phyloP scores from a whole-genome alignment of 805 yeast species.

The Suhomyces emberorum region DNA sequence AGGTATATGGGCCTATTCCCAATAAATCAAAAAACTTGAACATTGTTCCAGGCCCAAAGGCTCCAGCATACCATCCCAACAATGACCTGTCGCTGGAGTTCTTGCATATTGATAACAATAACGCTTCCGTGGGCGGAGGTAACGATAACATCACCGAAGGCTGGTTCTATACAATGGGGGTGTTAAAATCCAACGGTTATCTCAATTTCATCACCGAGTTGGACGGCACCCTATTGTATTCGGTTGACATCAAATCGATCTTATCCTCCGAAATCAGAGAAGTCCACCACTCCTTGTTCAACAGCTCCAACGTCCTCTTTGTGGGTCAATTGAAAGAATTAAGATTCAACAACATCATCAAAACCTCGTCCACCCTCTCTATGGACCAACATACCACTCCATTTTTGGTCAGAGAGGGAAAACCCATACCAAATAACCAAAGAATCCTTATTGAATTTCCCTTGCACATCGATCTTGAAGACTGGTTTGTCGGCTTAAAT shows the following conservation, averaged over 20 bases:
- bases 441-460: slow-evolving; percentile 61
- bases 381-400: slow-evolving; percentile 21
- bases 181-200: slow-evolving; percentile 59
- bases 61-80: slow-evolving; percentile 29
- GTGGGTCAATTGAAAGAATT: slow-evolving; percentile 56
- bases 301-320: slow-evolving; percentile 55
- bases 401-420: slow-evolving; percentile 34
- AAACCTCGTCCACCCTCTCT: slow-evolving; percentile 25
- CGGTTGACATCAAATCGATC: slow-evolving; percentile 52
- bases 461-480: slow-evolving; percentile 65
- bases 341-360: slow-evolving; percentile 41
- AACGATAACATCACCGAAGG: slow-evolving; percentile 40
- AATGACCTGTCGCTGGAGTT: slow-evolving; percentile 7
- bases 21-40: slow-evolving; percentile 35
- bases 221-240: slow-evolving; percentile 60
- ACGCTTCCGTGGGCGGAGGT: neutral
- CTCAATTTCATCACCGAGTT: slow-evolving; percentile 58
- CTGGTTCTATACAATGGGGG: slow-evolving; percentile 75
- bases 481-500: slow-evolving; percentile 68
- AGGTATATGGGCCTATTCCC: slow-evolving; percentile 62
- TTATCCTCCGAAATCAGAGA: slow-evolving; percentile 61
- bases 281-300: slow-evolving; percentile 60
- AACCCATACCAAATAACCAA: slow-evolving; percentile 28
- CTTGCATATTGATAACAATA: slow-evolving; percentile 4
- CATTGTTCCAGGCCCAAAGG: slow-evolving; percentile 35